Evolutionary conservation across 2,329 filamentous ascomycete genomes (phyloP), one percentile per base, ranked within the genome.

Genomic region (Pestalotiopsis fici): DNA sequence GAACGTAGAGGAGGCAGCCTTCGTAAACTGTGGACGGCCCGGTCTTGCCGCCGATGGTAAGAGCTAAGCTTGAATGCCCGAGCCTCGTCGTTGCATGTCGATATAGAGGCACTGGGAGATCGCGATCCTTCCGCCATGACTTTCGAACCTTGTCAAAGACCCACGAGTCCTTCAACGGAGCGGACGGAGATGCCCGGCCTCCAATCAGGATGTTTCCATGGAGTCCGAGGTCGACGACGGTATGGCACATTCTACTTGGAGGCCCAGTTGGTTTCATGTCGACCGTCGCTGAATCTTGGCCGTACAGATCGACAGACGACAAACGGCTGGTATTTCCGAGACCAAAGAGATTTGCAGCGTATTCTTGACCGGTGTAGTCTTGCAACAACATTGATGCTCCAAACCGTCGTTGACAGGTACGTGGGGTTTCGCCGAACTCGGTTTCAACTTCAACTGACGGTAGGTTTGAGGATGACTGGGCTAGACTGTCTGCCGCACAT

Each of bases 101-200:
- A 78, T 92, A 97, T 27, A 94, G 83, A 11, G 91, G 86, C n/a
- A 82, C 74, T 0, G 91, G 90, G n/a, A 97, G 82, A 72, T 88
- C 85, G 67, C 90, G 83, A 15, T 88, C 85, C 70, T 83, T 85
- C 67, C 84, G 83, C 94, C 94, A 97, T 15, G 74, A 77, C 56
- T 78, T 78, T 2, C 74, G 70, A 3, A 83, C 83, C 63, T 86
- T 86, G 64, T 86, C 83, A 70, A 91, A 88, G 1, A 94, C 72
- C 93, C 93, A 98, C 72, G 92, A 94, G 77, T 96, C 93, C 43
- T 83, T 82, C 55, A 93, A 82, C 1, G 89, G 89, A 35, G 85
- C 86, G 13, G 89, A 84, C 4, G 95, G 94, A 7, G 93, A 95
- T n/a, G 87, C 85, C 68, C 95, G 87, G 4, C 95, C 95, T 27